Evolutionary conservation across 1,139 yeast genomes (phyloP), one percentile per base, ranked within the genome.

Genomic region (Geotrichum citri-aurantii): DNA sequence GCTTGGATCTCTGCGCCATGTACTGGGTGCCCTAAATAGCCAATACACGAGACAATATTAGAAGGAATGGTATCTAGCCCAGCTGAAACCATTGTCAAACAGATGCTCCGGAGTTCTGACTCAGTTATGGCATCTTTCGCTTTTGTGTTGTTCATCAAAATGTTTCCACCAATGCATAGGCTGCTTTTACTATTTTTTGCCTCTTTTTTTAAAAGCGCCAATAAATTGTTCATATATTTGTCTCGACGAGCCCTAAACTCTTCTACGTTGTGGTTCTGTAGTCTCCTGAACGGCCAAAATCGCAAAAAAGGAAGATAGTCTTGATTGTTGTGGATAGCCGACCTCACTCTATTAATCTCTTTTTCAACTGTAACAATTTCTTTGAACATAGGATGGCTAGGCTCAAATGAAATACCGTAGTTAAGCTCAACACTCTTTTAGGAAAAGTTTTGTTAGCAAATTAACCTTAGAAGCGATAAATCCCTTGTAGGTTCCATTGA

Each of bases 41-140:
- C 89, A 62, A 86, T 67, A 14, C 85, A 76, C 64, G 83, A 83
- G 63, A 81, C 80, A 59, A 86, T 73, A 57, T 82, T 85, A 33
- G 86, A 75, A 0, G 92, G 86, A 0, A 86, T 82, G 61, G 88
- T 87, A 67, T 87, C 93, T 40, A 87, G 72, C 0, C 95, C 95
- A 3, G 93, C 93, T 64, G 91, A 85, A 0, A 87, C 85, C 85
- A 86, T 82, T 0, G 93, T 85, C 52, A 87, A 73, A 67, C 92
- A 86, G 7, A 85, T 78, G 53, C 89, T 82, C 57, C 78, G 78
- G 53, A 85, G 70, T 66, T 86, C 90, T 1, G 71, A 71, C 1
- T 68, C 70, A 4, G 72, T 69, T 33, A 79, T 62, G 17, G 52
- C 60, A n/a, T 65, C 53, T 8, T 51, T 52, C 8, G 53, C 47